These are phyloP conservation scores for Starmerella khaoyaiensis DNA, from an alignment of 805 yeast species.

Conservation along the genomic window DNA sequence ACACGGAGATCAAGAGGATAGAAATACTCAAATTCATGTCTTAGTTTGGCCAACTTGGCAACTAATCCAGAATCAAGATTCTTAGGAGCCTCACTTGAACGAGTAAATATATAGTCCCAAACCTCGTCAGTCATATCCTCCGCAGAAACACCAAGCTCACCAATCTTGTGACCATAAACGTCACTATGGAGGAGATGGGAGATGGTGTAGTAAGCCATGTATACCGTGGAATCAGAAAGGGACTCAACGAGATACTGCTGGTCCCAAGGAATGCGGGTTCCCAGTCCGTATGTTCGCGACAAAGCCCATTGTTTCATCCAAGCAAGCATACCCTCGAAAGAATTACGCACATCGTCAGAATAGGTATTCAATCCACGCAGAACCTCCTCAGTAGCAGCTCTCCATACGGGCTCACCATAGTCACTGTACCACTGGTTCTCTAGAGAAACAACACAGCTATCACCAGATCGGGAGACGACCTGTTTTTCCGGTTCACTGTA, in stretches of 20 bases:
- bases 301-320: slow-evolving; percentile 99
- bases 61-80: slow-evolving; percentile 42
- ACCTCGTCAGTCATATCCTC: slow-evolving; percentile 87
- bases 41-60: slow-evolving; percentile 53
- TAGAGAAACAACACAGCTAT: slow-evolving; percentile 86
- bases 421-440: slow-evolving; percentile 98
- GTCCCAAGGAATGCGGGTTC: slow-evolving; percentile 95
- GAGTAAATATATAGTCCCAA: slow-evolving; percentile 77
- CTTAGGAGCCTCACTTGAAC: slow-evolving; percentile 43
- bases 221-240: slow-evolving; percentile 86
- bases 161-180: slow-evolving; percentile 63
- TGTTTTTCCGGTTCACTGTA: slow-evolving; percentile 89
- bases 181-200: slow-evolving; percentile 76
- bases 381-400: slow-evolving; percentile 64
- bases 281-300: slow-evolving; percentile 90
- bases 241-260: slow-evolving; percentile 85
- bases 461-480: slow-evolving; percentile 92
- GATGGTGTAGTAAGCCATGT: slow-evolving; percentile 89
- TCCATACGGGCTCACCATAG: slow-evolving; percentile 93
- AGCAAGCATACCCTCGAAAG: slow-evolving; percentile 83
- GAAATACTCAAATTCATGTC: slow-evolving; percentile 93
- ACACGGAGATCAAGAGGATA: slow-evolving; percentile 87
- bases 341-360: slow-evolving; percentile 72
- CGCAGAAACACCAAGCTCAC: slow-evolving; percentile 60
- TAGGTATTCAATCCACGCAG: slow-evolving; percentile 63